Conservation (phyloP, 495 filamentous ascomycete genomes). For the Xylaria bambusicola region DNA sequence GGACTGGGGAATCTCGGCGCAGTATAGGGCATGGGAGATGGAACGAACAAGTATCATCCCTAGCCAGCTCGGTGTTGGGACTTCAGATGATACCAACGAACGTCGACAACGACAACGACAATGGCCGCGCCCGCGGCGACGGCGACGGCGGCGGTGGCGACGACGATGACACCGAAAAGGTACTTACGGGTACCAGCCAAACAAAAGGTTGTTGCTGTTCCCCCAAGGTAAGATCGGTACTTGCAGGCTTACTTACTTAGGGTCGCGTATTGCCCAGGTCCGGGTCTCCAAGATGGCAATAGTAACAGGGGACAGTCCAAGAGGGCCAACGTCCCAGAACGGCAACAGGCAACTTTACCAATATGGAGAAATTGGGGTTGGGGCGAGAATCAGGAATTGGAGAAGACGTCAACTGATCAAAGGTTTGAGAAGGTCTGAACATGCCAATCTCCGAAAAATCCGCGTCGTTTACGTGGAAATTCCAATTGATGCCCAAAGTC, state of each 20-base stretch:
- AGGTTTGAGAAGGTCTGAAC: constrained; percentile 10
- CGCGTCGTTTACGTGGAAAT: constrained; percentile 3
- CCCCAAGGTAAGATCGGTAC: neutral
- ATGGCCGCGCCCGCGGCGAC: too few species aligned
- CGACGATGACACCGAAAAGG: neutral
- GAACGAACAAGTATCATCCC: neutral
- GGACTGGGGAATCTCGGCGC: neutral
- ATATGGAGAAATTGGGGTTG: constrained; percentile 15
- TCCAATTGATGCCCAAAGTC: constrained; percentile 15
- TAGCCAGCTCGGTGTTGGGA: neutral
- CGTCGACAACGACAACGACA: neutral
- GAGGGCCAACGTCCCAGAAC: constrained; percentile 4
- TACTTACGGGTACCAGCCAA: too few species aligned
- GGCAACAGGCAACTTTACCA: neutral
- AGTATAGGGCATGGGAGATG: neutral
- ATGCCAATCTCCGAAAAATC: constrained; percentile 20
- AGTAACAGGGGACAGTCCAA: constrained; percentile 11
- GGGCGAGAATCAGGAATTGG: constrained; percentile 11
- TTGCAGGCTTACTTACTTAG: neutral
- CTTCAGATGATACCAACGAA: neutral
- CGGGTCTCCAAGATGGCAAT: neutral
- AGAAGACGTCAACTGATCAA: constrained; percentile 13
- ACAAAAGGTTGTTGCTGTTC: too few species aligned
- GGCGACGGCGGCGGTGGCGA: too few species aligned
- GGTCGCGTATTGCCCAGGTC: neutral